A percentile compares a stretch with the other conserved stretches of the same genome.
phyloP scores from a whole-genome alignment of 2,329 filamentous ascomycete genomes.

The Stromatinia cepivora region DNA sequence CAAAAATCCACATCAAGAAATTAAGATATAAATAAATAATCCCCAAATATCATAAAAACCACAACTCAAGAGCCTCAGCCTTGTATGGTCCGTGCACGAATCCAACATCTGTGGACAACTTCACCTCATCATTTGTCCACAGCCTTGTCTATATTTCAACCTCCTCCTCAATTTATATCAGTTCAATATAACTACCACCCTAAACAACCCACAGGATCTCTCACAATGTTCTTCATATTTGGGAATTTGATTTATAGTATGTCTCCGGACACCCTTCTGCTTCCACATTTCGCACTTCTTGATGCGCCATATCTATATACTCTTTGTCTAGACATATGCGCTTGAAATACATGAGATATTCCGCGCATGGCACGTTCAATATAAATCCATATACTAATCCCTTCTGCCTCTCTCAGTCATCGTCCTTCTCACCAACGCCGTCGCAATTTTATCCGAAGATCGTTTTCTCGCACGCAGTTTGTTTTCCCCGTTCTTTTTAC shows the following conservation, averaged over 20 bases:
- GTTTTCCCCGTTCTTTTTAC: slow-evolving; percentile 33
- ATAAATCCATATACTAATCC: background rate
- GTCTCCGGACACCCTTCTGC: slow-evolving; percentile 19
- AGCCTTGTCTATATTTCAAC: slow-evolving; percentile 23
- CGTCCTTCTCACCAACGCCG: slow-evolving; percentile 87
- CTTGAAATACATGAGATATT: background rate
- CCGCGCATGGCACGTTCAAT: background rate
- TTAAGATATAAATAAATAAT: slow-evolving; percentile 3
- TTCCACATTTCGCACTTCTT: background rate
- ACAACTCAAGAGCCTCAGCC: slow-evolving; percentile 15
- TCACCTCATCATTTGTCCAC: slow-evolving; percentile 7
- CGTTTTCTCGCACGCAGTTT: slow-evolving; percentile 80
- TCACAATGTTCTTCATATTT: slow-evolving; percentile 66
- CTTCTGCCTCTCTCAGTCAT: slow-evolving; percentile 54
- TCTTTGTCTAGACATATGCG: slow-evolving; percentile 1
- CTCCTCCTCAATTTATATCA: slow-evolving; percentile 8
- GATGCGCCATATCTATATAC: background rate
- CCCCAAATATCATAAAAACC: background rate
- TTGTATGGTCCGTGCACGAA: slow-evolving; percentile 2
- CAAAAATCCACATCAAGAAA: background rate
- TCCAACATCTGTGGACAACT: slow-evolving; percentile 17
- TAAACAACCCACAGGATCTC: slow-evolving; percentile 25
- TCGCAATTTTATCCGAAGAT: slow-evolving; percentile 92
- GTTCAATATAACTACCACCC: slow-evolving; percentile 11
- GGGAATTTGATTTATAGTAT: slow-evolving; percentile 73